These are phyloP conservation scores for Tetrahymena elliotti DNA, from an alignment of 73 alveolate genomes.

Conservation along the genomic window DNA sequence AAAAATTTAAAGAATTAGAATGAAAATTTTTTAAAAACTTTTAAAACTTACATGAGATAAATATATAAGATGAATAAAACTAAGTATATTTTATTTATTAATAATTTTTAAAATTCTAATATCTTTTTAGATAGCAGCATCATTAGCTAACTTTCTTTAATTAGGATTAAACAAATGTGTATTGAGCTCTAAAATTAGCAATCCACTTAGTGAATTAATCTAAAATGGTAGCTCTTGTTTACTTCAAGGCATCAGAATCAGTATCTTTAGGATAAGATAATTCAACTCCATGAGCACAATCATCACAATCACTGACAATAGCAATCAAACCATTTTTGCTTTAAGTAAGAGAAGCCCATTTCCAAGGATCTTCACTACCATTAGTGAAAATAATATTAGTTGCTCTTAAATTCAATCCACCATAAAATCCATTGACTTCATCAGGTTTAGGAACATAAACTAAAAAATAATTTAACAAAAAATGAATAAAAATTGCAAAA, in stretches of 20 bases:
- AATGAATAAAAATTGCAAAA: neutral
- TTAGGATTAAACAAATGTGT: neutral
- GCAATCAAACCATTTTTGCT: constrained; percentile 29
- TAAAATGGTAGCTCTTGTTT: constrained; percentile 42
- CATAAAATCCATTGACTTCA: constrained; percentile 44
- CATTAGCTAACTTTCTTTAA: neutral
- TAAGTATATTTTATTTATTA: no score
- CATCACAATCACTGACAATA: constrained; percentile 48
- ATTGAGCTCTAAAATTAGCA: neutral
- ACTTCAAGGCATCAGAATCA: constrained; percentile 43
- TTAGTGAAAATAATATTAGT: constrained; percentile 54
- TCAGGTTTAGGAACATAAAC: constrained; percentile 33
- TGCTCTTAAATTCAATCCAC: constrained; percentile 35
- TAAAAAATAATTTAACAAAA: neutral
- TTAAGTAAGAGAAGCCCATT: constrained; percentile 54
- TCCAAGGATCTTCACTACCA: constrained; percentile 76
- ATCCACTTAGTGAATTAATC: constrained; percentile 15
- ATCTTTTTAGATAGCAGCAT: neutral
- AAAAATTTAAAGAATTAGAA: no score
- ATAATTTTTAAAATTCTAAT: no score
- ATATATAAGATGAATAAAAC: no score
- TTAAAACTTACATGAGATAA: no score
- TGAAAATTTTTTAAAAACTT: no score
- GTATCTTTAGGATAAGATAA: constrained; percentile 51
- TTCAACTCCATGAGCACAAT: constrained; percentile 76